Evolutionary conservation across 176 grass and related monocot species (phyloP), one percentile per base, ranked within the genome.

Genomic region (Hyparrhenia diplandra): DNA sequence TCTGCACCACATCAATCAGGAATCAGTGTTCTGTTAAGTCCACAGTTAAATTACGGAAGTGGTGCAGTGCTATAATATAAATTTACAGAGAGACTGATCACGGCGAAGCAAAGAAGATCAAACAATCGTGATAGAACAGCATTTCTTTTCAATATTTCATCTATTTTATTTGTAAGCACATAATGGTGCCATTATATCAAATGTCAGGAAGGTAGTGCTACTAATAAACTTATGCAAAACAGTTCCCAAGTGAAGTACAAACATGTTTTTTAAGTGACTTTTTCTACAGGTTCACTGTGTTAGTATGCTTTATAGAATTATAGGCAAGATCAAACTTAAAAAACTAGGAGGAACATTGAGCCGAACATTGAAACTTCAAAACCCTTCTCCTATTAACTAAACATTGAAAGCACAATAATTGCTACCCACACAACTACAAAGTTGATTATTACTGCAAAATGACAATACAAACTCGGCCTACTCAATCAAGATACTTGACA

Each of bases 1-100:
- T 73, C 87, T 85, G 76, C n/a, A n/a, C n/a, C 35, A 81, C 11
- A 81, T 32, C 31, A 8, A 66, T 54, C 16, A 69, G 2, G 41
- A 80, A 84, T 84, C 21, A 75, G 34, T 36, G 29, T 11, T 57
- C 9, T 12, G 40, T 51, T 64, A 20, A 52, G 31, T 67, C 13
- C 13, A 65, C 43, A 52, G 7, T 79, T 13, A 36, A 51, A 47
- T 13, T 52, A 27, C 4, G 0, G 7, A 79, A 79, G 20, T 36
- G 2, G 20, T 8, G 37, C 36, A 12, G 62, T n/a, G n/a, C n/a
- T n/a, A n/a, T n/a, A n/a, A 8, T 36, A 58, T 12, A 58, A 58
- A 24, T 12, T 16, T 49, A 20, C 12, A 49, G 10, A 24, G 17
- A 64, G 18, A 66, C 5, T 49, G 42, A 67, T 12, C 61, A 66